Conservation (phyloP, 495 filamentous ascomycete species). For the Aspergillus baeticus region DNA sequence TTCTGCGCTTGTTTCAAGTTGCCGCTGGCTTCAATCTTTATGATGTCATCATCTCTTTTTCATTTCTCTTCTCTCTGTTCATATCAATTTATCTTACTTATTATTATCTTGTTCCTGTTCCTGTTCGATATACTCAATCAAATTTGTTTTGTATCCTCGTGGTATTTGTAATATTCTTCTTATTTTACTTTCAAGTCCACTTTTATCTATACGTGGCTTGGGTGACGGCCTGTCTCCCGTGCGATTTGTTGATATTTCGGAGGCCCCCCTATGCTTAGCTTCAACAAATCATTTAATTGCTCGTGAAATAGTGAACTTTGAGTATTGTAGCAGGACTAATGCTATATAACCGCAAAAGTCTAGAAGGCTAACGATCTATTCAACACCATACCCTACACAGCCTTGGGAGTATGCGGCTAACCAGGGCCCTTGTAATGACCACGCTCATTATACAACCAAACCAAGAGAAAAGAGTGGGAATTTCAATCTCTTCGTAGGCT, state of each 20-base stretch:
- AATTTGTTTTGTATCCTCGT: background rate
- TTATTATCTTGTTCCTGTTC: constrained; percentile 1
- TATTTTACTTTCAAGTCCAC: background rate
- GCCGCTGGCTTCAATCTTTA: constrained; percentile 3
- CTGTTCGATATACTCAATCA: background rate
- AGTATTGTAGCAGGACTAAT: no score
- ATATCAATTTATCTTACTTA: constrained; percentile 16
- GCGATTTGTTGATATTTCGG: background rate
- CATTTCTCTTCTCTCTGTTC: constrained; percentile 17
- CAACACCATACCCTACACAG: no score
- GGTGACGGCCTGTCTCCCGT: background rate
- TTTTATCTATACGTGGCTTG: background rate
- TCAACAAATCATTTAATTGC: no score
- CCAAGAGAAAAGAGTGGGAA: background rate
- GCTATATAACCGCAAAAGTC: no score
- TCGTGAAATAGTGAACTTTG: no score
- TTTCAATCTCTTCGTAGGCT: no score
- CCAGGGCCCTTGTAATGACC: no score
- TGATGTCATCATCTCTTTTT: constrained; percentile 10
- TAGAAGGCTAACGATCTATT: no score
- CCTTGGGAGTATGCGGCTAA: no score
- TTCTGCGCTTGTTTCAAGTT: constrained; percentile 2
- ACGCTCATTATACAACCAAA: background rate
- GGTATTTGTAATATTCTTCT: background rate
- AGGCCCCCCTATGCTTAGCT: no score